Evolutionary conservation across 2,329 filamentous ascomycete species (phyloP).

Genomic region (Scedosporium aurantiacum): DNA sequence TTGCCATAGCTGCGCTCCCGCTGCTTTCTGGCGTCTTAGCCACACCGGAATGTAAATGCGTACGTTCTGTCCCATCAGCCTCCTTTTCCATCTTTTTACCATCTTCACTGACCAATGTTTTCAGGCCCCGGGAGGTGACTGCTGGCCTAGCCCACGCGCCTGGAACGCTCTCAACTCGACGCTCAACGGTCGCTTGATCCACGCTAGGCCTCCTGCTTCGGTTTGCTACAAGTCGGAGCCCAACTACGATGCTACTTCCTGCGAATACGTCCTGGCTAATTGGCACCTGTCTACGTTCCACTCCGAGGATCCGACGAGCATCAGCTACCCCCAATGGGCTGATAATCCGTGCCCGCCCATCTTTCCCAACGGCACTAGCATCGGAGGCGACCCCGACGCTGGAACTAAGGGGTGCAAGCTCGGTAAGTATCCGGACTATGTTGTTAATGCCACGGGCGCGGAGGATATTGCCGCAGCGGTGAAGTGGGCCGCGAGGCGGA

Average conservation of each 20-base stretch:
- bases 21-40: neutral
- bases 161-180: constrained; percentile 39
- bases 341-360: constrained; percentile 19
- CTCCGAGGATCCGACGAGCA: constrained; percentile 2
- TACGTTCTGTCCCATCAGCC: neutral
- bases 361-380: constrained; percentile 20
- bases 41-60: neutral
- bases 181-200: constrained; percentile 34
- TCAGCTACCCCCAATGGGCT: constrained; percentile 14
- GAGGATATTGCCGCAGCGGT: constrained; percentile 21
- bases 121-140: constrained; percentile 19
- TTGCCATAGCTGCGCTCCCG: neutral
- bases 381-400: constrained; percentile 21
- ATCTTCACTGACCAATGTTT: neutral
- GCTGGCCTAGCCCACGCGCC: constrained; percentile 31
- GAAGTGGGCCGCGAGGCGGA: constrained; percentile 24
- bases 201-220: constrained; percentile 34
- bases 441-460: constrained; percentile 20
- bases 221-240: constrained; percentile 33
- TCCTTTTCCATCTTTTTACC: neutral
- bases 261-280: constrained; percentile 20
- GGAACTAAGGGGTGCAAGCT: constrained; percentile 26
- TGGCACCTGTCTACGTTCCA: constrained; percentile 14
- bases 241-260: constrained; percentile 28
- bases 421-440: constrained; percentile 31